Evolutionary conservation across 129 eudicot genomes (phyloP), one percentile per base, ranked within the genome.

Genomic region (Gnaphalium uliginosum): DNA sequence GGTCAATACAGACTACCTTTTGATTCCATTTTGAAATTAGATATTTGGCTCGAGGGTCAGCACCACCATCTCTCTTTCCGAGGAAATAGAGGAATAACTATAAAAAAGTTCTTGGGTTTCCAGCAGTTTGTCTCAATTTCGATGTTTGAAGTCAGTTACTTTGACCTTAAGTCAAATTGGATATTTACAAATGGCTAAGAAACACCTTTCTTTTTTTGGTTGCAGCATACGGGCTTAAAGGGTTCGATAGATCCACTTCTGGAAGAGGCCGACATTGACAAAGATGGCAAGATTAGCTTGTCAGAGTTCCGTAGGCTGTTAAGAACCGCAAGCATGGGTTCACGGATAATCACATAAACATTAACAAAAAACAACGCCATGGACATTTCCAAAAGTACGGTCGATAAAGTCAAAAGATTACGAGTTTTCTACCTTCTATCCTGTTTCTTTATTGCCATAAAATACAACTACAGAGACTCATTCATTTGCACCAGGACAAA

Each of bases 191-290:
- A 60, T 26, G 19, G 25, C 9, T 19, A 7, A 56, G 19, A 18
- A 24, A 56, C 14, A 10, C 30, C 17, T 30, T 14, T 22, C 4
- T 33, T 68, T 57, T 21, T 54, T 24, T 53, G 18, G 8, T 66
- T 73, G 70, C 79, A 93, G 98, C 97, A 90, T 79, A 81, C 93
- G 0, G 96, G 98, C 5, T 69, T 90, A 50, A 88, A 82, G 86
- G 98, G 97, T 51, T 93, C 98, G 1, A 80, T 93, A 25, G 90
- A 90, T 46, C 98, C 96, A 5, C 83, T 93, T 72, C 79, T 93
- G 39, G 96, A 90, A 72, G 98, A 93, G 76, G 98, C 97, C 9
- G 98, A 93, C 75, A 88, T 90, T 3, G 97, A 93, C 85, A 90
- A 88, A 81, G 98, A 93, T 26, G 98, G 98, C 33, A 90, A 72